phyloP scores from a whole-genome alignment of 2,329 filamentous ascomycete genomes.

The Raffaelea arxii region DNA sequence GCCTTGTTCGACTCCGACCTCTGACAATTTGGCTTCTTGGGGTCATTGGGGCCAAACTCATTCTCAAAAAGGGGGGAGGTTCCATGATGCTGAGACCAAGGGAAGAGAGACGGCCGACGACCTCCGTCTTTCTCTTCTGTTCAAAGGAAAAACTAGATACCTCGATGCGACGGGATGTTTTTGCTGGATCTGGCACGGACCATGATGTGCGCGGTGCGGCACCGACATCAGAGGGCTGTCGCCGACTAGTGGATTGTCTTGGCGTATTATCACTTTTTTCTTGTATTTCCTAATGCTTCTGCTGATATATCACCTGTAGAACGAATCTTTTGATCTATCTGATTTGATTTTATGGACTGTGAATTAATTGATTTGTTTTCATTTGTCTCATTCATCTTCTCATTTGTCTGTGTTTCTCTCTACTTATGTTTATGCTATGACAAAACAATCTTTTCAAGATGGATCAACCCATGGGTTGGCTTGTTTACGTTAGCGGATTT shows the following conservation, averaged over 20 bases:
- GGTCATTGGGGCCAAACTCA: no score
- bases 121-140: no score
- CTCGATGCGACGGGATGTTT: neutral
- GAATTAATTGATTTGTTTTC: neutral
- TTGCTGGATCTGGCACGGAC: no score
- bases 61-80: no score
- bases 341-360: neutral
- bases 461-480: slow-evolving; percentile 56
- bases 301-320: slow-evolving; percentile 15
- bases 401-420: neutral
- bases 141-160: neutral
- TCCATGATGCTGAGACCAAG: no score
- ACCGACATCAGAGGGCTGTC: no score
- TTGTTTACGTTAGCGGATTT: slow-evolving; percentile 18
- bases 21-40: no score
- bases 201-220: no score
- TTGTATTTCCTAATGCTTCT: slow-evolving; percentile 10
- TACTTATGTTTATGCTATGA: slow-evolving; percentile 8
- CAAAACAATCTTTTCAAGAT: slow-evolving; percentile 44
- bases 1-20: no score
- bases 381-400: neutral
- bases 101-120: no score
- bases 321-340: slow-evolving; percentile 5
- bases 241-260: slow-evolving; percentile 8
- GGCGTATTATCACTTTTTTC: slow-evolving; percentile 10